Evolutionary conservation across 2,329 filamentous ascomycete genomes (phyloP).

Genomic region (Penicillium janthinellum): DNA sequence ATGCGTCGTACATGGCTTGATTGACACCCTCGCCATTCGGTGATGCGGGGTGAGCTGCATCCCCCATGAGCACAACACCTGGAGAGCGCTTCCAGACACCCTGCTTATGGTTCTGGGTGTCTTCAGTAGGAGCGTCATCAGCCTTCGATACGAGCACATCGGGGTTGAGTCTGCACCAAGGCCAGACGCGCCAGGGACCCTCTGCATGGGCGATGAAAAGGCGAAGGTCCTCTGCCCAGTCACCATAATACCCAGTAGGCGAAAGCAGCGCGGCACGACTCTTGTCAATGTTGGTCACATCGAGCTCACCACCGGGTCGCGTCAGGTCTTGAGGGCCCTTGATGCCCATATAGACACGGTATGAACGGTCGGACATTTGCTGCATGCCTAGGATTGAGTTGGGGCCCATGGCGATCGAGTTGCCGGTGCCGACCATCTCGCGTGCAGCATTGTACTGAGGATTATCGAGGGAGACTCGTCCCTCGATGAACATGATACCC

Average conservation of each 20-base stretch:
- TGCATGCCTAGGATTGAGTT: slow-evolving; percentile 21
- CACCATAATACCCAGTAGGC: background rate
- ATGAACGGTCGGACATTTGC: slow-evolving; percentile 21
- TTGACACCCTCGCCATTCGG: slow-evolving; percentile 37
- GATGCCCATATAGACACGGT: slow-evolving; percentile 26
- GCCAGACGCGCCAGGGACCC: slow-evolving; percentile 26
- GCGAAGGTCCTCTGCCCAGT: slow-evolving; percentile 20
- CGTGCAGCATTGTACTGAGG: slow-evolving; percentile 29
- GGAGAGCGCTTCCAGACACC: slow-evolving; percentile 25
- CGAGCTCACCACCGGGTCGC: slow-evolving; percentile 3
- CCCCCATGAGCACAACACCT: slow-evolving; percentile 33
- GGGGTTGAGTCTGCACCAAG: slow-evolving; percentile 26
- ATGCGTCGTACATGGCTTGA: slow-evolving; percentile 31
- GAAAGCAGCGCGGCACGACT: slow-evolving; percentile 7
- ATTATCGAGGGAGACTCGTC: slow-evolving; percentile 26
- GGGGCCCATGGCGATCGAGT: slow-evolving; percentile 1
- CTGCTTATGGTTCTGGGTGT: background rate
- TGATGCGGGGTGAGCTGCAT: slow-evolving; percentile 33
- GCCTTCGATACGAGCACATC: slow-evolving; percentile 4
- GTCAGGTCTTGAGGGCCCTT: slow-evolving; percentile 7
- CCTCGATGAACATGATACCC: slow-evolving; percentile 37
- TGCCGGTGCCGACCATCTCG: slow-evolving; percentile 19
- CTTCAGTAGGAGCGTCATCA: background rate
- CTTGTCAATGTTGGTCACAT: slow-evolving; percentile 4
- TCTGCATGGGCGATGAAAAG: slow-evolving; percentile 22